Conservation (phyloP, 2,329 filamentous ascomycete species). For the Aspergillus fischeri region DNA sequence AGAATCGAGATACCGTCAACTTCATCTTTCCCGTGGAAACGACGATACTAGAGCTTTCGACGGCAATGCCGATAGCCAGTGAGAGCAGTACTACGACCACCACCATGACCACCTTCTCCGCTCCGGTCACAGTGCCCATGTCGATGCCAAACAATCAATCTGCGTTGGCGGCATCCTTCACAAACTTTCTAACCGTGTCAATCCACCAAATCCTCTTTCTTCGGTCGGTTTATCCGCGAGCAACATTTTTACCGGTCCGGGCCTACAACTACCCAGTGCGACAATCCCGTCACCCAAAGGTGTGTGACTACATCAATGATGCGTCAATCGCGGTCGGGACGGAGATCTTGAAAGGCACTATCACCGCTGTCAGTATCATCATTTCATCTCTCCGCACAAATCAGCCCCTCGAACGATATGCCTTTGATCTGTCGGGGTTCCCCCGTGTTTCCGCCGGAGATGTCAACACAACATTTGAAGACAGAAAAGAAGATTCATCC, state of each 20-base stretch:
- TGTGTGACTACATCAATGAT: constrained; percentile 81
- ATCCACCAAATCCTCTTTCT: constrained; percentile 85
- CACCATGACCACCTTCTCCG: constrained; percentile 39
- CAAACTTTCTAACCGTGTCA: constrained; percentile 74
- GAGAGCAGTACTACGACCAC: constrained; percentile 36
- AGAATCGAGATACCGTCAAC: constrained; percentile 37
- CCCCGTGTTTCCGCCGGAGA: constrained; percentile 48
- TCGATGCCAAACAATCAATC: constrained; percentile 49
- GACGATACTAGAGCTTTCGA: constrained; percentile 26
- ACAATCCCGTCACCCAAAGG: constrained; percentile 78
- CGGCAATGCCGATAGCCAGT: constrained; percentile 40
- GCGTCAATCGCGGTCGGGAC: constrained; percentile 67
- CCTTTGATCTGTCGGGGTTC: constrained; percentile 57
- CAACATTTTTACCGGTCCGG: constrained; percentile 72
- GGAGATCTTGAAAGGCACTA: constrained; percentile 62
- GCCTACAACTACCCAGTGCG: constrained; percentile 82
- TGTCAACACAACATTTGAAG: constrained; percentile 50
- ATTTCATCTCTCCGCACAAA: constrained; percentile 51
- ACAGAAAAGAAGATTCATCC: constrained; percentile 32
- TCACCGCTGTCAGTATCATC: constrained; percentile 54
- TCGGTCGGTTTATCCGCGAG: constrained; percentile 70
- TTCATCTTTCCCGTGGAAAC: constrained; percentile 33
- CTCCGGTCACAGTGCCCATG: constrained; percentile 38
- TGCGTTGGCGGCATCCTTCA: constrained; percentile 65
- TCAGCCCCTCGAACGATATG: constrained; percentile 55